Evolutionary conservation across 805 yeast genomes (phyloP).

Genomic region (Monosporozyma siamensis): DNA sequence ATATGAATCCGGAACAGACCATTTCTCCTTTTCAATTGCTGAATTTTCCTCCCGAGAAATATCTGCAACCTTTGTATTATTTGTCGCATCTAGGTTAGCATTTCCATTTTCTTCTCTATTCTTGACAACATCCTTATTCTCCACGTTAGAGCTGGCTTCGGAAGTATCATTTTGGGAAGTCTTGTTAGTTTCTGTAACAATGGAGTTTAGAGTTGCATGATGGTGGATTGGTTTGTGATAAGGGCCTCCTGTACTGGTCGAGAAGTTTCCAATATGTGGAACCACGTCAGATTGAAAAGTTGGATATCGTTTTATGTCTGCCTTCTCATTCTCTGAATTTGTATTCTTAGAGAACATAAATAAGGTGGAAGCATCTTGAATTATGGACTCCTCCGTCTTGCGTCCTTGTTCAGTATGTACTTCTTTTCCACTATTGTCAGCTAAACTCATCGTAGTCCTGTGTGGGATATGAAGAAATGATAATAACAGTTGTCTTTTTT

Average conservation of each 20-base stretch:
- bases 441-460: not conserved
- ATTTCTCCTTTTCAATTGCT: constrained; percentile 5
- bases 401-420: not conserved
- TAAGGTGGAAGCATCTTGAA: constrained; percentile 54
- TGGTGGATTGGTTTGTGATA: not conserved
- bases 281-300: not conserved
- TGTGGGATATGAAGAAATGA: too few relatives aligned
- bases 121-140: too few relatives aligned
- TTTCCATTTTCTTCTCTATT: too few relatives aligned
- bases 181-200: not conserved
- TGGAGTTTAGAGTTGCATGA: not conserved
- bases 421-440: not conserved
- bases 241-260: too few relatives aligned
- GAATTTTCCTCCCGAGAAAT: not conserved
- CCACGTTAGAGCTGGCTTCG: too few relatives aligned
- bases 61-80: not conserved
- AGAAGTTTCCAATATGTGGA: not conserved
- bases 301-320: not conserved
- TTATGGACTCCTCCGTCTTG: constrained; percentile 22
- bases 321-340: constrained; percentile 13
- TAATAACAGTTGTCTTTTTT: too few relatives aligned
- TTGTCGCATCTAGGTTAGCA: too few relatives aligned
- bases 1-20: constrained; percentile 36
- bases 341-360: constrained; percentile 52
- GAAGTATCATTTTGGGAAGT: too few relatives aligned